phyloP scores from a whole-genome alignment of 495 filamentous ascomycete species.

The Tuber microsphaerosporum region DNA sequence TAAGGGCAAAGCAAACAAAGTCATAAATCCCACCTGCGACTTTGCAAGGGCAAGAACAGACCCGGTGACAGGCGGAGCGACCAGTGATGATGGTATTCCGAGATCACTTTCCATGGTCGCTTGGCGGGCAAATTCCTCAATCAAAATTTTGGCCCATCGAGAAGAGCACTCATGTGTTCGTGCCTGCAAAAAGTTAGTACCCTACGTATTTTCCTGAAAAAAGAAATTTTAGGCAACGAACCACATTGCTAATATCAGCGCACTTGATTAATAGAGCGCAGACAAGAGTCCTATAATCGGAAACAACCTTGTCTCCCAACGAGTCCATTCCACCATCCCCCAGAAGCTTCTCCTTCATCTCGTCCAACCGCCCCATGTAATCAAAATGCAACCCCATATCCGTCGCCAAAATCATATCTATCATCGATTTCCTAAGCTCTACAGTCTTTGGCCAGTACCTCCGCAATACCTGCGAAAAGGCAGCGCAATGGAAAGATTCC shows the following conservation, averaged over 20 bases:
- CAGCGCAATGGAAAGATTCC: conserved; percentile 95
- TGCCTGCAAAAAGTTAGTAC: conserved; percentile 52
- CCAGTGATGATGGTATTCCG: conserved; percentile 74
- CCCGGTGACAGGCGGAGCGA: conserved; percentile 75
- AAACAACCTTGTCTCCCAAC: conserved; percentile 64
- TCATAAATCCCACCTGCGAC: conserved; percentile 92
- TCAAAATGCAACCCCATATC: conserved; percentile 96
- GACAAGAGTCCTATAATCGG: conserved; percentile 65
- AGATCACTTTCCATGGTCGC: conserved; percentile 84
- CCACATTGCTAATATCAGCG: conserved; percentile 97
- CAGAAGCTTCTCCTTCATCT: conserved; percentile 66
- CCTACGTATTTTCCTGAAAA: conserved; percentile 11
- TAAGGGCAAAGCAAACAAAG: conserved; percentile 81
- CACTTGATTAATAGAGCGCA: conserved; percentile 94
- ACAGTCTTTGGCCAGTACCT: conserved; percentile 77
- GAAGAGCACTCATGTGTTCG: conserved; percentile 72
- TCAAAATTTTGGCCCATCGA: conserved; percentile 81
- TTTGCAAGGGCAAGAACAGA: conserved; percentile 72
- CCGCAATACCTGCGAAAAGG: conserved; percentile 90
- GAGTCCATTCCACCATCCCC: conserved; percentile 56
- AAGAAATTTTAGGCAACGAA: conserved; percentile 45
- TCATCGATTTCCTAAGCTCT: conserved; percentile 79
- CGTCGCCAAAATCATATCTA: conserved; percentile 88
- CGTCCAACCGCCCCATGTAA: conserved; percentile 78
- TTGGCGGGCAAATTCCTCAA: conserved; percentile 89